These are phyloP conservation scores for Zasmidium cellare DNA, from an alignment of 2,329 filamentous ascomycete genomes.

Conservation along the genomic window DNA sequence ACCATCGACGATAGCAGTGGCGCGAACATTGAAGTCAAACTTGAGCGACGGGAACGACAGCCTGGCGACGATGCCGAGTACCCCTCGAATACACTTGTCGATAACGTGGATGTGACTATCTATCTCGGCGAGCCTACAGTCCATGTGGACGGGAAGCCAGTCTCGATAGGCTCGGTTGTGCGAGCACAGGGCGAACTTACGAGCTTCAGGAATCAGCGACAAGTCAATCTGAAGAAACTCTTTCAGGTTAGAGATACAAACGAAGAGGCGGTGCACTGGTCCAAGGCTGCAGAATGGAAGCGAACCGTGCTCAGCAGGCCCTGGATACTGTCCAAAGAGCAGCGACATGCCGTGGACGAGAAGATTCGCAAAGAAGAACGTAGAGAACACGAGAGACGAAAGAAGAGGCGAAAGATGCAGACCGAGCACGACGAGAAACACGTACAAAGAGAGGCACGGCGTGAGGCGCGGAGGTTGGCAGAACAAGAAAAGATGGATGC, in stretches of 20 bases:
- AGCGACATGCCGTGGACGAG: constrained; percentile 46
- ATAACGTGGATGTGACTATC: constrained; percentile 41
- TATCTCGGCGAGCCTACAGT: constrained; percentile 46
- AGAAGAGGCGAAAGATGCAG: constrained; percentile 34
- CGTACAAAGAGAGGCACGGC: constrained; percentile 32
- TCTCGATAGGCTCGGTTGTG: constrained; percentile 52
- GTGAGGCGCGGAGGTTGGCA: constrained; percentile 40
- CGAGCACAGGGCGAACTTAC: constrained; percentile 60
- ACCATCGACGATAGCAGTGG: constrained; percentile 64
- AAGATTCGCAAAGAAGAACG: constrained; percentile 37
- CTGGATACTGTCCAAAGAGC: constrained; percentile 51
- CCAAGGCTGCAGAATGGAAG: constrained; percentile 51
- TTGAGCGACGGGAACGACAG: constrained; percentile 38
- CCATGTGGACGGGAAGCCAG: constrained; percentile 33
- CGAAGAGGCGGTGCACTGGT: constrained; percentile 56
- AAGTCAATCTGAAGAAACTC: constrained; percentile 57
- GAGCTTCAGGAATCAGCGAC: constrained; percentile 51
- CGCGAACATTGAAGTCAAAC: constrained; percentile 56
- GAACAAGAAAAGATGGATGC: constrained; percentile 45
- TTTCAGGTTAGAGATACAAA: constrained; percentile 51
- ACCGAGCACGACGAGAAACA: constrained; percentile 38
- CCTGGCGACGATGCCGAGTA: constrained; percentile 21
- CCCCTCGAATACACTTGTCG: constrained; percentile 37
- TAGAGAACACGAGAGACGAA: constrained; percentile 36
- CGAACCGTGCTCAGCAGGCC: constrained; percentile 51